phyloP scores from a whole-genome alignment of 768 basidiomycete species.

The Psilocybe sp. region DNA sequence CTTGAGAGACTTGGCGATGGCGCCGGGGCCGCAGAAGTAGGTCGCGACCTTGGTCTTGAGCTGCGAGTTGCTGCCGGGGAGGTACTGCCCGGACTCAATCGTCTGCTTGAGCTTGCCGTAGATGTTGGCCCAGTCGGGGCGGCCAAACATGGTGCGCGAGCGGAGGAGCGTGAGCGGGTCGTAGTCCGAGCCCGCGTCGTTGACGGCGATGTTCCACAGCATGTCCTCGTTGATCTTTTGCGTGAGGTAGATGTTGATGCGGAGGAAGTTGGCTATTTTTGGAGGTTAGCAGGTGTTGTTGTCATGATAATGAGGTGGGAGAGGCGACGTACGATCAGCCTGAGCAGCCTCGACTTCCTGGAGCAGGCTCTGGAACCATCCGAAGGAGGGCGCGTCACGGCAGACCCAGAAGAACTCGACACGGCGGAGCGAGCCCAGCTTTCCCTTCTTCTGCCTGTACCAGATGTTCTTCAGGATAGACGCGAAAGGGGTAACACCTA shows the following conservation, averaged over 20 bases:
- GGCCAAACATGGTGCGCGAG: conserved; percentile 87
- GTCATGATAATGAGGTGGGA: not conserved
- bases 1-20: conserved; percentile 74
- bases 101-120: conserved; percentile 72
- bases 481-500: conserved; percentile 91
- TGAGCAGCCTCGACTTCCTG: conserved; percentile 88
- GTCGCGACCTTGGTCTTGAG: conserved; percentile 87
- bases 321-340: conserved; percentile 70
- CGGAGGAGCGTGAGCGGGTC: conserved; percentile 88
- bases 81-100: conserved; percentile 80
- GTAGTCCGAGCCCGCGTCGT: conserved; percentile 81
- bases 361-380: conserved; percentile 92
- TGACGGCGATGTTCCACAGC: conserved; percentile 90
- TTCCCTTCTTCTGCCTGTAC: conserved; percentile 83
- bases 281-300: conserved; percentile 12
- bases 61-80: conserved; percentile 75
- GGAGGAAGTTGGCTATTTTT: conserved; percentile 78
- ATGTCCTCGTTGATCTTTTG: conserved; percentile 83
- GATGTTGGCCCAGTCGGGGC: conserved; percentile 86
- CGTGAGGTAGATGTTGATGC: conserved; percentile 89
- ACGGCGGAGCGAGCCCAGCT: conserved; percentile 75
- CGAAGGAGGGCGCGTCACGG: conserved; percentile 94
- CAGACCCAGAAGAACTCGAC: conserved; percentile 97
- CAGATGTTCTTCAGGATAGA: conserved; percentile 95
- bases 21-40: conserved; percentile 85